phyloP scores from a whole-genome alignment of 2,329 filamentous ascomycete genomes.

The Sporothrix dimorphospora region DNA sequence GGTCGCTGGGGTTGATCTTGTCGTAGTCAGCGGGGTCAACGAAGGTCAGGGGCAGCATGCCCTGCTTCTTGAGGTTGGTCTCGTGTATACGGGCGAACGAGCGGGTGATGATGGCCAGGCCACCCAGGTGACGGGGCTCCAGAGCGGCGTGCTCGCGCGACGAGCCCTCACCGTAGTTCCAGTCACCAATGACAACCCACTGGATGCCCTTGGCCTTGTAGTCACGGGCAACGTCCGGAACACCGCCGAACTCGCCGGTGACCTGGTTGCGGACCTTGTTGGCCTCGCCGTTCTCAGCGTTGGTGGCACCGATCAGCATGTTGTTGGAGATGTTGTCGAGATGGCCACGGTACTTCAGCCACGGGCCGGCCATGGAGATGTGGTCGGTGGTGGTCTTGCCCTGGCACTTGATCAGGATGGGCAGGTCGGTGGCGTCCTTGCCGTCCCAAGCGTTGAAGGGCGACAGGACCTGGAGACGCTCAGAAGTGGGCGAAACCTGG shows the following conservation, averaged over 20 bases:
- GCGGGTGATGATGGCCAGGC: slow-evolving; percentile 93
- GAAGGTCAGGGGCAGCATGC: slow-evolving; percentile 98
- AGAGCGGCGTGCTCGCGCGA: slow-evolving; percentile 98
- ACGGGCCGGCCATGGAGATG: slow-evolving; percentile 95
- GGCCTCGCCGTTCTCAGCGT: slow-evolving; percentile 91
- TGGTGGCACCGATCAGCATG: slow-evolving; percentile 97
- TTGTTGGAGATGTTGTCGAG: slow-evolving; percentile 99
- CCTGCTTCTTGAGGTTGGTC: slow-evolving; percentile 99
- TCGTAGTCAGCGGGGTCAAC: slow-evolving; percentile 94
- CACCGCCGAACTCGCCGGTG: slow-evolving; percentile 80
- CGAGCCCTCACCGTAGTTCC: slow-evolving; percentile 98
- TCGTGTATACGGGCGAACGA: slow-evolving; percentile 99
- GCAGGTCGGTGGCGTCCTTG: slow-evolving; percentile 81
- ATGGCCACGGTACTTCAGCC: slow-evolving; percentile 98
- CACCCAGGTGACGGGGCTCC: slow-evolving; percentile 95
- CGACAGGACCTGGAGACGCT: slow-evolving; percentile 89
- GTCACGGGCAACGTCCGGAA: slow-evolving; percentile 92
- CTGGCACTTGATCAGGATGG: slow-evolving; percentile 93
- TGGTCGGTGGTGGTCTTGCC: slow-evolving; percentile 98
- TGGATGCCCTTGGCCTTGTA: slow-evolving; percentile 97
- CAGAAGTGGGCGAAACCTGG: slow-evolving; percentile 82
- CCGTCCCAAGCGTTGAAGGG: slow-evolving; percentile 90
- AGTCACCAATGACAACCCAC: slow-evolving; percentile 98
- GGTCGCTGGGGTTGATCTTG: slow-evolving; percentile 91
- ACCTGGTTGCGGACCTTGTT: slow-evolving; percentile 96